A percentile compares a stretch with the other conserved stretches of the same genome.
Conservation (phyloP, 2,329 filamentous ascomycete species). For the Claviceps africana region DNA sequence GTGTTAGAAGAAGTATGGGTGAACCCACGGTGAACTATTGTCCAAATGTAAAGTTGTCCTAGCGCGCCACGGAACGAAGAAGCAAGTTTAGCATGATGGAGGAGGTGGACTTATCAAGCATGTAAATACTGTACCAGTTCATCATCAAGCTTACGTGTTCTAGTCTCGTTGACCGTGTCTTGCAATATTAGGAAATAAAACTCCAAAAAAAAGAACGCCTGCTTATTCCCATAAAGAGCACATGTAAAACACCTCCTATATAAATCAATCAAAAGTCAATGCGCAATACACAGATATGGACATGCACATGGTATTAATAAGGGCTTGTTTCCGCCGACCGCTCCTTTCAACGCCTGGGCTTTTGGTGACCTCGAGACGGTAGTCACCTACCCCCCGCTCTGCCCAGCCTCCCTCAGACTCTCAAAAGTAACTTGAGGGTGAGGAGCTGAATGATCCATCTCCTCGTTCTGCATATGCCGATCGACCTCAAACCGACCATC, state of each 20-base stretch:
- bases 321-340: background rate
- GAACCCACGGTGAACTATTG: constrained; percentile 15
- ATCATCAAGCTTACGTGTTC: background rate
- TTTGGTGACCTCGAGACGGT: background rate
- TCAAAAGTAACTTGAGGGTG: constrained; percentile 22
- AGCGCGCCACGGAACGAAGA: constrained; percentile 14
- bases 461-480: constrained; percentile 51
- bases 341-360: background rate
- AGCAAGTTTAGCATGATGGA: constrained; percentile 12
- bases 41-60: constrained; percentile 22
- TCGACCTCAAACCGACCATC: constrained; percentile 58
- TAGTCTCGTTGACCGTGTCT: background rate
- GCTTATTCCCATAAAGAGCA: background rate
- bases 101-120: constrained; percentile 14
- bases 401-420: constrained; percentile 30
- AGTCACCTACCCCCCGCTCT: constrained; percentile 24
- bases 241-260: background rate
- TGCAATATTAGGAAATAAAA: background rate
- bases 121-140: constrained; percentile 30
- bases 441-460: constrained; percentile 17
- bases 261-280: too few species aligned
- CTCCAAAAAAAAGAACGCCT: background rate
- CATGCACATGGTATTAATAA: background rate
- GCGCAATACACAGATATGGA: background rate
- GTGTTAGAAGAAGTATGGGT: constrained; percentile 19